Percentiles rank a stretch among this genome's conserved stretches.
These are phyloP conservation scores for Sesbania bispinosa DNA, from an alignment of 306 rosid genomes.

Conservation along the genomic window DNA sequence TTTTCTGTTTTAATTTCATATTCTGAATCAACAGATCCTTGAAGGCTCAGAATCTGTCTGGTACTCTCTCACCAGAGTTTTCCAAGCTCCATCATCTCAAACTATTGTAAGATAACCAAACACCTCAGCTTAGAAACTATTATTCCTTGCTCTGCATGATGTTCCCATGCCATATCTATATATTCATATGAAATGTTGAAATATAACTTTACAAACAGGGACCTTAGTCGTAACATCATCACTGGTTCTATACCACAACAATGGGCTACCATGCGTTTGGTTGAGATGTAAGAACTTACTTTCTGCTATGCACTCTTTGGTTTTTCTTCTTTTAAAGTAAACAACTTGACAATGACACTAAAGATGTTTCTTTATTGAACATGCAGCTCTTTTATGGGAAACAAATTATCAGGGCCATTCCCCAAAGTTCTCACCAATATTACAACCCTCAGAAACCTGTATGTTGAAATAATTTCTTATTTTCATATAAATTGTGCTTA, in stretches of 20 bases:
- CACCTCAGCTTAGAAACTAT: conserved; percentile 17
- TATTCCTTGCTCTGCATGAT: background rate
- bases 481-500: conserved; percentile 6
- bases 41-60: conserved; percentile 77
- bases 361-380: conserved; percentile 23
- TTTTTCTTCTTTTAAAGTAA: conserved; percentile 15
- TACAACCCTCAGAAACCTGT: conserved; percentile 82
- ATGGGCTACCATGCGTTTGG: conserved; percentile 73
- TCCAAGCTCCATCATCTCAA: conserved; percentile 69
- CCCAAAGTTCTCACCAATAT: conserved; percentile 77
- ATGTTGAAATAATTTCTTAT: conserved; percentile 35
- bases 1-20: conserved; percentile 4
- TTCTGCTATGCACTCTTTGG: conserved; percentile 16
- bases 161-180: background rate
- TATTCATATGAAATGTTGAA: background rate
- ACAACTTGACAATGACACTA: conserved; percentile 1
- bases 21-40: conserved; percentile 51
- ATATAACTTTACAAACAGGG: conserved; percentile 41
- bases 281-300: conserved; percentile 55
- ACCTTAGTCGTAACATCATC: conserved; percentile 71
- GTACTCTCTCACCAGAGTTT: conserved; percentile 70
- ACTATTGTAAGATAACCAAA: conserved; percentile 48
- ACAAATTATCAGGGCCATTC: conserved; percentile 84
- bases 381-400: conserved; percentile 87
- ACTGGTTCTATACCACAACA: conserved; percentile 67